Percentiles rank a stretch among this genome's conserved stretches.
Evolutionary conservation across 2,329 filamentous ascomycete species (phyloP).

Genomic region (Hymenoscyphus linearis): DNA sequence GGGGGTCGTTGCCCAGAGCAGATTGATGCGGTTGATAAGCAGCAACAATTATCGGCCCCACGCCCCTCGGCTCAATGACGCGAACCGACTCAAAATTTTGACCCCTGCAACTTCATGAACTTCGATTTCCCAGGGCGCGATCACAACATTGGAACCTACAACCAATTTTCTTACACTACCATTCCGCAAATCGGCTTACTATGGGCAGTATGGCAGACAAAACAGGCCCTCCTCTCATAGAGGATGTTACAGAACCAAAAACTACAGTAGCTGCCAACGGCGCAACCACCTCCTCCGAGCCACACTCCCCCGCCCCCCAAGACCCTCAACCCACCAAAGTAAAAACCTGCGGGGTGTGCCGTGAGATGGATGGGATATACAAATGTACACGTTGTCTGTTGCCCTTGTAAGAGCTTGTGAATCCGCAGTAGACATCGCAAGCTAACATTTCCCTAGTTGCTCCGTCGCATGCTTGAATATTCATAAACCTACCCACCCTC

Average conservation of each 20-base stretch:
- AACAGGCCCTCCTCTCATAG: neutral
- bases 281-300: neutral
- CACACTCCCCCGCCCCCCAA: neutral
- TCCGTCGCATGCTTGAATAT: conserved; percentile 52
- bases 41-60: neutral
- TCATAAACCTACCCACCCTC: conserved; percentile 39
- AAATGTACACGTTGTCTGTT: conserved; percentile 56
- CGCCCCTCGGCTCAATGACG: conserved; percentile 5
- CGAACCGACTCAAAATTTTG: neutral
- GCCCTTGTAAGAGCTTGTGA: conserved; percentile 46
- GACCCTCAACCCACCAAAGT: neutral
- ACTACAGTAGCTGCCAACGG: neutral
- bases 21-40: neutral
- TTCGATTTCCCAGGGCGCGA: neutral
- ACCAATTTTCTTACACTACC: neutral
- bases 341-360: conserved; percentile 51
- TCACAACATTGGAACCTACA: neutral
- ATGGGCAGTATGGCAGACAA: neutral
- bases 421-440: neutral
- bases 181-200: neutral
- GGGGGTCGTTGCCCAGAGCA: too few relatives aligned
- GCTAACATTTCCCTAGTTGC: conserved; percentile 40
- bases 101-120: conserved; percentile 4
- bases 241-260: neutral
- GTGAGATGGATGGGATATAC: conserved; percentile 49